Conservation (phyloP, 1,284 basidiomycete species). For the Boletellus sp. region DNA sequence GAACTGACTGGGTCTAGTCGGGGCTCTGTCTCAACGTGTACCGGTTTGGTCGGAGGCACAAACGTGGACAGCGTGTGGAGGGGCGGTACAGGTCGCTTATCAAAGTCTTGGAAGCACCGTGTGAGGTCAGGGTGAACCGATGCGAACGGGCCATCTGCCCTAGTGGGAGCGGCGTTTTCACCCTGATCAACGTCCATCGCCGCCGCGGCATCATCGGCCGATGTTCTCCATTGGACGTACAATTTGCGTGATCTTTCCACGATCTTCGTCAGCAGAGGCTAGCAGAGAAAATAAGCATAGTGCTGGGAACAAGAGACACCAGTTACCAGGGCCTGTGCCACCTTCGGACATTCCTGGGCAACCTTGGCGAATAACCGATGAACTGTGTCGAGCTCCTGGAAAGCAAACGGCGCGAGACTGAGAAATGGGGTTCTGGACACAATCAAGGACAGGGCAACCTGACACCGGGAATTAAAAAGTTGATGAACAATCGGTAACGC, state of each 20-base stretch:
- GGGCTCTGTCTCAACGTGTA: slow-evolving; percentile 15
- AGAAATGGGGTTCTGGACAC: slow-evolving; percentile 51
- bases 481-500: not conserved
- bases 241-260: slow-evolving; percentile 42
- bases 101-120: slow-evolving; percentile 26
- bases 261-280: slow-evolving; percentile 52
- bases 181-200: slow-evolving; percentile 28
- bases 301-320: not conserved
- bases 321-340: slow-evolving; percentile 48
- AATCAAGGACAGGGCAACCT: slow-evolving; percentile 65
- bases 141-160: slow-evolving; percentile 14
- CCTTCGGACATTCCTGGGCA: slow-evolving; percentile 40
- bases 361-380: slow-evolving; percentile 46
- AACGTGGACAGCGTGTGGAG: slow-evolving; percentile 26
- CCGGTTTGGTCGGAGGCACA: slow-evolving; percentile 15
- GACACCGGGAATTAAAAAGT: slow-evolving; percentile 3
- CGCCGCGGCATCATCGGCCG: slow-evolving; percentile 12
- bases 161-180: slow-evolving; percentile 2
- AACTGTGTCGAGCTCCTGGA: slow-evolving; percentile 48
- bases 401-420: slow-evolving; percentile 49
- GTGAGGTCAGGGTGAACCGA: slow-evolving; percentile 22
- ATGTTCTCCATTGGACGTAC: slow-evolving; percentile 36
- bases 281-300: slow-evolving; percentile 9
- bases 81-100: slow-evolving; percentile 16
- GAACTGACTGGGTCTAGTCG: slow-evolving; percentile 14